phyloP scores from a whole-genome alignment of 169 alveolate species.

The Ichthyophthirius multifiliis region DNA sequence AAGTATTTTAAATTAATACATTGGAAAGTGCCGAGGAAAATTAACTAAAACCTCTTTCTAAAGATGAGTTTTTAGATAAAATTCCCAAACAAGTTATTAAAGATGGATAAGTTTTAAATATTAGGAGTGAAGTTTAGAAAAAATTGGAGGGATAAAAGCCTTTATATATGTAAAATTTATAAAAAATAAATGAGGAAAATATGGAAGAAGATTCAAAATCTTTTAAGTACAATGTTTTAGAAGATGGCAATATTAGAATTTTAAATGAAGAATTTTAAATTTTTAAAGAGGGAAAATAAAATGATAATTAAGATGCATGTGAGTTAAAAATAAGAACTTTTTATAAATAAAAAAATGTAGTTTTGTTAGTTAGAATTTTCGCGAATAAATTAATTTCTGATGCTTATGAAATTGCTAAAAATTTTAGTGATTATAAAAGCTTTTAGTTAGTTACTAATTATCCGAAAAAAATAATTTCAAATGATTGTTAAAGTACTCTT shows the following conservation, averaged over 20 bases:
- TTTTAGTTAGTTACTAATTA: neutral
- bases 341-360: neutral
- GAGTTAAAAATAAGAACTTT: neutral
- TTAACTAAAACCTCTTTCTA: slow-evolving; percentile 25
- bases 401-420: neutral
- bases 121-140: slow-evolving; percentile 28
- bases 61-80: slow-evolving; percentile 36
- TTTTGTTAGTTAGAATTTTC: neutral
- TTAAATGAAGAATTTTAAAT: neutral
- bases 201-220: slow-evolving; percentile 11
- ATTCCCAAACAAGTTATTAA: slow-evolving; percentile 35
- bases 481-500: neutral
- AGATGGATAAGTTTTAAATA: slow-evolving; percentile 20
- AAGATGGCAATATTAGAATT: neutral
- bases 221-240: neutral
- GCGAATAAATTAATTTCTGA: neutral
- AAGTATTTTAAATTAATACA: neutral
- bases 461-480: neutral
- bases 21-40: slow-evolving; percentile 2
- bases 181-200: neutral
- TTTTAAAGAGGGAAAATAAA: neutral
- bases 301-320: neutral
- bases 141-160: slow-evolving; percentile 5
- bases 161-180: neutral
- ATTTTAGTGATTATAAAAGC: neutral